These are phyloP conservation scores for Eucalyptus globulus DNA, from an alignment of 345 rosid genomes.

Conservation along the genomic window DNA sequence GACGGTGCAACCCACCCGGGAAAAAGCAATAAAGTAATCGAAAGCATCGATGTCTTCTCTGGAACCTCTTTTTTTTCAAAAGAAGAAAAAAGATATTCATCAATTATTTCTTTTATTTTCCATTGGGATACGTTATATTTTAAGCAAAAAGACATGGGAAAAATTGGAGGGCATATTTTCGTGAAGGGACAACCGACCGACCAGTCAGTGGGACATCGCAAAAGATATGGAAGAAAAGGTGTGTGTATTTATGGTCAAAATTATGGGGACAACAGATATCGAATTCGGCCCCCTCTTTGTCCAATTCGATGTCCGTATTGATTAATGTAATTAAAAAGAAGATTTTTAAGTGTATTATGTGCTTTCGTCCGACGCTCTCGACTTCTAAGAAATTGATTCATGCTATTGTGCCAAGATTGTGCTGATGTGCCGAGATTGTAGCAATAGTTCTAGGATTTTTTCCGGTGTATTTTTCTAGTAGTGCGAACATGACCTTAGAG, in stretches of 20 bases:
- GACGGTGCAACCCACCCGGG: slow-evolving; percentile 14
- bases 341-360: neutral
- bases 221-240: neutral
- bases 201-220: neutral
- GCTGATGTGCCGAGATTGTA: too few relatives aligned
- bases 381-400: neutral
- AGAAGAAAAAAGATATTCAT: neutral
- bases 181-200: neutral
- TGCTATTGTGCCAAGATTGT: too few relatives aligned
- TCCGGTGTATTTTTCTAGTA: fast-evolving
- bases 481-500: neutral
- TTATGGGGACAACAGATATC: neutral
- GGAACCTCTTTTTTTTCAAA: neutral
- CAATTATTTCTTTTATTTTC: neutral
- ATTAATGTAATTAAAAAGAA: neutral
- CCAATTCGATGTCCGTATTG: neutral
- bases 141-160: neutral
- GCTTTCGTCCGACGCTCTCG: neutral
- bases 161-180: neutral
- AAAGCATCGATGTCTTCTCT: neutral
- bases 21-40: neutral
- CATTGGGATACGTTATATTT: neutral
- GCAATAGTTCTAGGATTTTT: neutral
- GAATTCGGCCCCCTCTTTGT: neutral
- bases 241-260: neutral